Evolutionary conservation across 129 eudicot species (phyloP).

Genomic region (Rutidosis leptorrhynchoides): DNA sequence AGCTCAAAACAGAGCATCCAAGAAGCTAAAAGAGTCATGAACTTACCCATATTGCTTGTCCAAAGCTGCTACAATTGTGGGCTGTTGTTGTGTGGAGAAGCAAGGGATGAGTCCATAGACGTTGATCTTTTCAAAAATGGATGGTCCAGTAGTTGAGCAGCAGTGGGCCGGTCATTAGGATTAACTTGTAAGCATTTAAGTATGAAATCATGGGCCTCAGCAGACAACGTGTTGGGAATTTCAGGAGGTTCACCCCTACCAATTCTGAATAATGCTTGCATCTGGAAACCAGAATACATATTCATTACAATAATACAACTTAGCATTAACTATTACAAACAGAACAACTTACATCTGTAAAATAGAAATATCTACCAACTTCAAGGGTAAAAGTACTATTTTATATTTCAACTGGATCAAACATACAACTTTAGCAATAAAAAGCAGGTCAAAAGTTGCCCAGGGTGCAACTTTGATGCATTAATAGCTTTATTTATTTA

Average conservation of each 20-base stretch:
- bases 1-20: conserved; percentile 9
- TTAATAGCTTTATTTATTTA: too few species aligned
- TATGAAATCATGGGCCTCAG: conserved; percentile 69
- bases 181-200: conserved; percentile 59
- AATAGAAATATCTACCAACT: not conserved
- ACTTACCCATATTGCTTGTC: not conserved
- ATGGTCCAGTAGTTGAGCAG: conserved; percentile 70
- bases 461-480: not conserved
- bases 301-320: not conserved
- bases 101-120: conserved; percentile 31
- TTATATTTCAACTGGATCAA: not conserved
- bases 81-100: conserved; percentile 34
- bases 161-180: conserved; percentile 68
- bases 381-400: not conserved
- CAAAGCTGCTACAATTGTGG: conserved; percentile 22
- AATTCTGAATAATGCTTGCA: conserved; percentile 78
- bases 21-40: conserved; percentile 9
- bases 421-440: not conserved
- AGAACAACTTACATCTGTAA: not conserved
- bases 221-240: conserved; percentile 60
- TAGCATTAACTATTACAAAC: not conserved
- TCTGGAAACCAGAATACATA: conserved; percentile 33
- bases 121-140: conserved; percentile 52
- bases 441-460: not conserved
- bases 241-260: conserved; percentile 70